phyloP scores from a whole-genome alignment of 1,284 basidiomycete species.

The Pyrrhoderma noxium region DNA sequence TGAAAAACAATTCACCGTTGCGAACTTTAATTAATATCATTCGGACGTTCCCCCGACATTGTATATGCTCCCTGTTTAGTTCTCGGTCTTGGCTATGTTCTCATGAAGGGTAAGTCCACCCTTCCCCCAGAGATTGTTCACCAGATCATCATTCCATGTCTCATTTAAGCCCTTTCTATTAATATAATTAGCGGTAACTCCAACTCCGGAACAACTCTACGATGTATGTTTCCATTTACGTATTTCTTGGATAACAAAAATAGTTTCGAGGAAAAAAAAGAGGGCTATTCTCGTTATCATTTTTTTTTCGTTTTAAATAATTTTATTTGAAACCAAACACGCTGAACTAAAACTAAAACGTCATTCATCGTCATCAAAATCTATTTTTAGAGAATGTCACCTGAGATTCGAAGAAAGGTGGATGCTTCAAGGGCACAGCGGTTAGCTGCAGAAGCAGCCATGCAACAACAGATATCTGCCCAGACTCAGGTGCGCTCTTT shows the following conservation, averaged over 20 bases:
- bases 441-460: conserved; percentile 16
- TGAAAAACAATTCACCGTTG: neutral
- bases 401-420: conserved; percentile 20
- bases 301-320: neutral
- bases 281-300: conserved; percentile 6
- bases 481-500: conserved; percentile 8
- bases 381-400: conserved; percentile 18
- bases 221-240: conserved; percentile 14
- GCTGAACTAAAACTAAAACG: neutral
- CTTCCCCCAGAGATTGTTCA: neutral
- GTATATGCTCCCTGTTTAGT: neutral
- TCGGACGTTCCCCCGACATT: neutral
- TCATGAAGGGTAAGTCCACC: conserved; percentile 14
- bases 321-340: too few species aligned
- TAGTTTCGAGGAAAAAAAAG: too few species aligned
- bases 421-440: conserved; percentile 18
- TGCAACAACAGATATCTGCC: conserved; percentile 5
- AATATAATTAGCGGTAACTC: conserved; percentile 17
- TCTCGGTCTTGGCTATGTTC: conserved; percentile 15
- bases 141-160: neutral
- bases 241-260: too few species aligned
- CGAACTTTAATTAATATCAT: neutral
- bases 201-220: conserved; percentile 22
- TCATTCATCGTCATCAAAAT: neutral
- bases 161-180: neutral